Percentiles rank a stretch among this genome's conserved stretches.
phyloP scores from a whole-genome alignment of 352 stramenopile genomes.

The Phytophthora pisi region DNA sequence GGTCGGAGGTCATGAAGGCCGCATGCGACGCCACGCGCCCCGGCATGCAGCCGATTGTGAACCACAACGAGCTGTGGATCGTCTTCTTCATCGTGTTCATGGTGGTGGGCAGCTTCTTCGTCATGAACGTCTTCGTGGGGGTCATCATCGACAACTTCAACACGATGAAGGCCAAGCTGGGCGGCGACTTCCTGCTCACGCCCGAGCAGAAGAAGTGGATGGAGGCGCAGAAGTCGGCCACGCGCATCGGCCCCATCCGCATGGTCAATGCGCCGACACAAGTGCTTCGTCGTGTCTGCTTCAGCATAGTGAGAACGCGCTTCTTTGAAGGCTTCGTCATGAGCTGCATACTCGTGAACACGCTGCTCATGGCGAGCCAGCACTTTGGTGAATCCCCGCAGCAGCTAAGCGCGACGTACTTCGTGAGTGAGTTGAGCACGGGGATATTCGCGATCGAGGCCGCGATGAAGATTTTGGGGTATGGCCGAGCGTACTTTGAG shows the following conservation, averaged over 20 bases:
- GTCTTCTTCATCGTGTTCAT: slow-evolving; percentile 31
- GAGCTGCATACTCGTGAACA: slow-evolving; percentile 86
- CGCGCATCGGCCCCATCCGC: slow-evolving; percentile 56
- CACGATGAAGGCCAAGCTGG: slow-evolving; percentile 75
- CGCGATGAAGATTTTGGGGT: slow-evolving; percentile 83
- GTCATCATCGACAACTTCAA: slow-evolving; percentile 95
- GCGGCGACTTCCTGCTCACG: slow-evolving; percentile 77
- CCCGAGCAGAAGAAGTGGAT: slow-evolving; percentile 89
- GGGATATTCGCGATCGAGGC: slow-evolving; percentile 87
- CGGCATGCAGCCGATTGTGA: slow-evolving; percentile 88
- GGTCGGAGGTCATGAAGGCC: slow-evolving; percentile 89
- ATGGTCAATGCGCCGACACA: slow-evolving; percentile 51
- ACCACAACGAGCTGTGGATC: not conserved
- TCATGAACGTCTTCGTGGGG: slow-evolving; percentile 93
- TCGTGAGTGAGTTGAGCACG: slow-evolving; percentile 85
- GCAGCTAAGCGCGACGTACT: slow-evolving; percentile 51
- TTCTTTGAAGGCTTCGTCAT: slow-evolving; percentile 86
- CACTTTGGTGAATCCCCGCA: slow-evolving; percentile 74
- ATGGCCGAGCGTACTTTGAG: slow-evolving; percentile 76
- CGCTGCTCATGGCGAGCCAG: slow-evolving; percentile 82
- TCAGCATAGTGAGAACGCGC: slow-evolving; percentile 49
- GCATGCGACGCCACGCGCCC: slow-evolving; percentile 81
- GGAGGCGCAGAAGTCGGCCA: slow-evolving; percentile 58
- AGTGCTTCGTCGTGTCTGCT: slow-evolving; percentile 54
- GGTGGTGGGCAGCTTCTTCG: slow-evolving; percentile 86